phyloP scores from a whole-genome alignment of 805 yeast species.

The Candida sakaeoensis region DNA sequence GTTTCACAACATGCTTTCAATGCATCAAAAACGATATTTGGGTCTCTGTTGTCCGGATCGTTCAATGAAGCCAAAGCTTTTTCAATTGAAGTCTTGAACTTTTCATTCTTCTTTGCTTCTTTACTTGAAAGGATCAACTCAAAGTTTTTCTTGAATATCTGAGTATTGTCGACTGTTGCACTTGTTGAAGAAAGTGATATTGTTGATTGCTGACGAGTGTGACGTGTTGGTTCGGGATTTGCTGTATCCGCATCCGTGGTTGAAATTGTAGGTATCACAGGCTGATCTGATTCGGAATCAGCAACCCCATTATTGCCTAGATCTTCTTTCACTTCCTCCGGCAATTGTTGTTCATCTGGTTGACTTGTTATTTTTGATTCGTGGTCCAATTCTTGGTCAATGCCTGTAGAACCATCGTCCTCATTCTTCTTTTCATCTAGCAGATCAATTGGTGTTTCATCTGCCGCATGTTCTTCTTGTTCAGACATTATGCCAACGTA shows the following conservation, averaged over 20 bases:
- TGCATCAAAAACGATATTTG: slow-evolving; percentile 68
- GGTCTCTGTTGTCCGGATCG: slow-evolving; percentile 38
- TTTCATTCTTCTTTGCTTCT: slow-evolving; percentile 55
- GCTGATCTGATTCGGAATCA: neutral
- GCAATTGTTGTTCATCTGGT: slow-evolving; percentile 1
- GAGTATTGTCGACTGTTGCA: slow-evolving; percentile 22
- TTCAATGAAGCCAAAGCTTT: slow-evolving; percentile 42
- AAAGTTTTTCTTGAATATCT: slow-evolving; percentile 50
- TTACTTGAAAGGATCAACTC: slow-evolving; percentile 54
- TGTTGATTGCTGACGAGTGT: slow-evolving; percentile 14
- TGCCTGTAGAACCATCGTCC: neutral
- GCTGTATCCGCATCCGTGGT: slow-evolving; percentile 4
- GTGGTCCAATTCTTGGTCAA: neutral
- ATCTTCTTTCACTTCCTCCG: slow-evolving; percentile 4
- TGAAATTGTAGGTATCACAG: slow-evolving; percentile 6
- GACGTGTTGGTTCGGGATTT: neutral
- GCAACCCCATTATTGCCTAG: slow-evolving; percentile 3
- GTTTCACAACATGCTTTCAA: slow-evolving; percentile 72
- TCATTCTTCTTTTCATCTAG: neutral
- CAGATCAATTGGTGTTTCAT: neutral
- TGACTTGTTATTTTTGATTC: neutral
- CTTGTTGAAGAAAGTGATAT: slow-evolving; percentile 14
- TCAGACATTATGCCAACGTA: neutral
- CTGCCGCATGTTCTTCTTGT: neutral
- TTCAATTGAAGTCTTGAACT: slow-evolving; percentile 32